Base-by-base conservation (phyloP, 495 filamentous ascomycete species). In the Barbatosphaeria neglecta region DNA sequence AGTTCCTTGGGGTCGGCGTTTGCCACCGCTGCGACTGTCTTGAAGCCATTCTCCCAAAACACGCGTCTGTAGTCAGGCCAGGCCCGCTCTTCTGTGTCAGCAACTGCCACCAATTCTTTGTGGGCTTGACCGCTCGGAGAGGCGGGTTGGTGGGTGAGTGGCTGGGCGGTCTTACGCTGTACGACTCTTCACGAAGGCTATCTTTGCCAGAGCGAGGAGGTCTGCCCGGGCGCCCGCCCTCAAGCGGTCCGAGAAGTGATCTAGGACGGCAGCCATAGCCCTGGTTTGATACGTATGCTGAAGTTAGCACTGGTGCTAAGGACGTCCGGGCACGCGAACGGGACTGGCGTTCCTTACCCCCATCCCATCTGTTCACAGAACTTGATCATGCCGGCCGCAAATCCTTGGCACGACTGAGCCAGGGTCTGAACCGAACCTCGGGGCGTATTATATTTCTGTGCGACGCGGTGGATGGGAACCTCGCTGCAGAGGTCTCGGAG, bases 401-500 rank as follows among this genome's bases (percentile, higher is more conserved):
- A 90, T 0, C 86, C 86, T 45, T 86, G 76, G 47, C 86, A 89
- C 13, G 81, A 83, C 48, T 84, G 82, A 0, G 83, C 76, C 10
- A 90, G 67, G 18, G 70, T 83, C 54, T 92, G 86, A 4, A 90
- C 77, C 22, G 73, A 62, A 0, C 86, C 86, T 24, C 84, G 76
- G 8, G 81, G 77, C 43, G 78, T 76, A 17, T 76, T 74, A 55
- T 86, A 90, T 50, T 85, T 84, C 16, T 61, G 62, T 1, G 86
- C 79, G 27, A 92, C 83, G 1, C 67, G 58, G 44, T 84, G 76
- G 6, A 90, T 70, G 1, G 86, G 86, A 19, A 78, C 68, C 49
- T 90, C 86, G 54, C 88, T 90, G 62, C 85, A 87, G 25, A 92
- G 64, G 54, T 90, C 84, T 17, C 86, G 81, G 28, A 92, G 76